Evolutionary conservation across 2,329 filamentous ascomycete species (phyloP).

Genomic region (Lizonia empirigonia): DNA sequence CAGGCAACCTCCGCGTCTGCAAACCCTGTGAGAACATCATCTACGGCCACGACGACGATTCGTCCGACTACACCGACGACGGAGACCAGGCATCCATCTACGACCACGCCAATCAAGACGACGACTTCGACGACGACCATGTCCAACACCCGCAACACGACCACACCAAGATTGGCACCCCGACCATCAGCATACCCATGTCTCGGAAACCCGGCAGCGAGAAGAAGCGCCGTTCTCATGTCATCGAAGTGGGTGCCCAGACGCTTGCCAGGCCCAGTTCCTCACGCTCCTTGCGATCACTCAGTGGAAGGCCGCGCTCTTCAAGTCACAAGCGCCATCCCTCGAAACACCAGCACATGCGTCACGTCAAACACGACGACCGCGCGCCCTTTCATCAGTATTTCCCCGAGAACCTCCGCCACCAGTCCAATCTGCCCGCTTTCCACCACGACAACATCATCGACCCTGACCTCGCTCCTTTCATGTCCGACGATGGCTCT

Average conservation of each 20-base stretch:
- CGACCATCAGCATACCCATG: slow-evolving; percentile 69
- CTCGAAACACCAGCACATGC: slow-evolving; percentile 83
- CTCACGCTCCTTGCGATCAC: slow-evolving; percentile 82
- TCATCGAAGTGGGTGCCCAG: slow-evolving; percentile 84
- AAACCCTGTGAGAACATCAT: slow-evolving; percentile 92
- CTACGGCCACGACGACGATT: slow-evolving; percentile 85
- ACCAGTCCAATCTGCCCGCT: slow-evolving; percentile 75
- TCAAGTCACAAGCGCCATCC: slow-evolving; percentile 83
- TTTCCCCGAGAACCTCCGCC: slow-evolving; percentile 67
- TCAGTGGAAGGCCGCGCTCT: slow-evolving; percentile 71
- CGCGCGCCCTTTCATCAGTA: slow-evolving; percentile 86
- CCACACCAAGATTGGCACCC: slow-evolving; percentile 56
- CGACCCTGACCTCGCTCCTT: slow-evolving; percentile 91
- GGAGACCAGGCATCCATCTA: slow-evolving; percentile 68
- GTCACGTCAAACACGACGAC: slow-evolving; percentile 79
- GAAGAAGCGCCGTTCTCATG: slow-evolving; percentile 80
- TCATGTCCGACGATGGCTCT: slow-evolving; percentile 92
- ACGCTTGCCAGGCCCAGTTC: slow-evolving; percentile 86
- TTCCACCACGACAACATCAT: slow-evolving; percentile 99
- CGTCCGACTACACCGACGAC: slow-evolving; percentile 87
- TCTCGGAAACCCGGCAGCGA: slow-evolving; percentile 72
- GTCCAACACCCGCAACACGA: slow-evolving; percentile 43
- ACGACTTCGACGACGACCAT: slow-evolving; percentile 31
- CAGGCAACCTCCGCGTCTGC: slow-evolving; percentile 84
- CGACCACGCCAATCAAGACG: slow-evolving; percentile 37